Base-by-base conservation (phyloP, 495 filamentous ascomycete genomes). In the Podospora appendiculata region DNA sequence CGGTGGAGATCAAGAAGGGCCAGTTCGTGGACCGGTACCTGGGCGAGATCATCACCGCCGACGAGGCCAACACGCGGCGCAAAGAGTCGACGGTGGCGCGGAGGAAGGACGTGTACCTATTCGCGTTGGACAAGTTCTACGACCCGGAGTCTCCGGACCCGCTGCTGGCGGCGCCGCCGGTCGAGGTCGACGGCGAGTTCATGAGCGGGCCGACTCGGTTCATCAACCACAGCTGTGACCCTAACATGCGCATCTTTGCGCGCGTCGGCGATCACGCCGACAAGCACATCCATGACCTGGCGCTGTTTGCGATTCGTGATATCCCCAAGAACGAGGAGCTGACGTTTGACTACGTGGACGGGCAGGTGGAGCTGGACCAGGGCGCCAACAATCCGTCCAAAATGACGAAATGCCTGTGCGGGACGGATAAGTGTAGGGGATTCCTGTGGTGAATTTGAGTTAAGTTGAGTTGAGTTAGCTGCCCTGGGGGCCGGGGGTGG, bases 11-110 rank as follows among this genome's bases (percentile, higher is more conserved):
- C 18, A 72, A 78, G 51, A 74, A 78, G 47, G 92, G 92, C 6
- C 87, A 94, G 59, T 96, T 94, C 58, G 81, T 97, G 48, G 92
- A 94, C 60, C 78, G 79, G 17, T 97, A 97, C 55, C 82, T 89
- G 12, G 92, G 92, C 1, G 92, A 97, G 63, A 79, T 96, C 25
- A 86, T 97, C 54, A 89, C 86, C 0, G 72, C 78, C 18, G 65
- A 78, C 9, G 83, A 85, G 62, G 86, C 91, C 3, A 77, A 84
- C 19, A 58, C 69, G 2, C 83, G 93, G 7, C 84, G 89, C 32
- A 68, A 62, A 2, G 64, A 67, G 35, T 73, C 78, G 32, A 66
- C 65, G 52, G 64, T 61, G 48, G 71, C 55, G 16, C 52, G 67
- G 57, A 68, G 67, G 7, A 85, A 82, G 60, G 79, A 75, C 50